Base-by-base conservation (phyloP, 768 basidiomycete species). In the Astraeus odoratus region DNA sequence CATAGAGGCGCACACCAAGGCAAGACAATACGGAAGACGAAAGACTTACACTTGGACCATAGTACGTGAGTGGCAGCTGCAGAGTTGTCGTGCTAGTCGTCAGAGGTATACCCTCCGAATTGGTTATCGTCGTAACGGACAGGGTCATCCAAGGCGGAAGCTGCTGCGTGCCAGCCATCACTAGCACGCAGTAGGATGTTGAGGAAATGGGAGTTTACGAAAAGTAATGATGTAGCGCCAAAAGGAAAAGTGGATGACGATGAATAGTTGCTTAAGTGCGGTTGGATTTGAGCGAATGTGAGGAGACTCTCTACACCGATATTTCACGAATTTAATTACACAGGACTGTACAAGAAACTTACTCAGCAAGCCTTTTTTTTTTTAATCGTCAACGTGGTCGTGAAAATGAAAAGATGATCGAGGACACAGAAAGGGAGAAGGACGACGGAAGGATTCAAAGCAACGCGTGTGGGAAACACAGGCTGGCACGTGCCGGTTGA, bases 21-120 rank as follows among this genome's bases (percentile, higher is more conserved):
- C 12, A 23, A 36, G 12, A 9, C 9, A 41, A 46, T 5, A 39
- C 16, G 9, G 42, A 18, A 25, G 18, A 30, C 5, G 27, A 43
- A 13, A 42, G 10, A 76, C 86, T 76, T 58, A 89, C 86, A 61
- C 81, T 81, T 43, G 88, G 86, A 24, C 88, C 88, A 52, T 76
- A 87, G 64, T 90, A 91, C 0, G 87, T 89, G 52, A 88, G 66
- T 31, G 88, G 84, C 40, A 89, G 58, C 52, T 73, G 77, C 22
- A 86, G 54, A 8, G 83, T 66, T 20, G 84, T 66, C 20, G 78
- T 80, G 34, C 71, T 68, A 12, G 83, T 86, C 39, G 76, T 68
- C 44, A 79, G 54, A 26, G 75, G 72, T 18, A 64, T 63, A 39
- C 83, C 84, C 42, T 67, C 68, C 3, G 68, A 65, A 55, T 78